These are phyloP conservation scores for Begonia masoniana DNA, from an alignment of 306 rosid species.

Conservation along the genomic window DNA sequence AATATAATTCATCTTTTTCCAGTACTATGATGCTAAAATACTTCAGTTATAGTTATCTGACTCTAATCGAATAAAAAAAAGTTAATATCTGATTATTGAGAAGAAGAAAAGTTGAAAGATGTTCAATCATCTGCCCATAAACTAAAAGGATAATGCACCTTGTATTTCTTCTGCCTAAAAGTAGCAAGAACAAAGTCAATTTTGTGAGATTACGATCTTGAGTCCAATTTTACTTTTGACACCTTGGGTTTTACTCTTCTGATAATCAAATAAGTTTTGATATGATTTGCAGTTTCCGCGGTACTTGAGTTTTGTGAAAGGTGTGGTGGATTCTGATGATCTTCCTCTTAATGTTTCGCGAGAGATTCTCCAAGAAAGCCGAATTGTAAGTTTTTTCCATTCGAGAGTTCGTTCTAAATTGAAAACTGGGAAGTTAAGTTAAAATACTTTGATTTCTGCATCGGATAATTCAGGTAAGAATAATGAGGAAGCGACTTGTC, in stretches of 20 bases:
- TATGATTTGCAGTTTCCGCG: conserved; percentile 75
- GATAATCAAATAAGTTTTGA: conserved; percentile 1
- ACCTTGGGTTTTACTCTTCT: not conserved
- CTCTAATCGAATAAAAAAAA: too few relatives aligned
- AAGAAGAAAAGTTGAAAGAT: too few relatives aligned
- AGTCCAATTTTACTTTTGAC: not conserved
- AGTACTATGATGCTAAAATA: too few relatives aligned
- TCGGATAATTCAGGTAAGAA: conserved; percentile 55
- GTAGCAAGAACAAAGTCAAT: too few relatives aligned
- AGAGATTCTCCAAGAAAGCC: conserved; percentile 98
- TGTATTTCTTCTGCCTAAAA: too few relatives aligned
- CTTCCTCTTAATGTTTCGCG: conserved; percentile 96
- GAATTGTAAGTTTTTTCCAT: conserved; percentile 54
- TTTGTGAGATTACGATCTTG: too few relatives aligned
- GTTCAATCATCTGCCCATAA: too few relatives aligned
- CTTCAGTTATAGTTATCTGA: too few relatives aligned
- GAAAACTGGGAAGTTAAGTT: too few relatives aligned
- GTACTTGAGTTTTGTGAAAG: conserved; percentile 93
- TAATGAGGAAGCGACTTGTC: conserved; percentile 97
- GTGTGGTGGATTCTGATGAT: conserved; percentile 89
- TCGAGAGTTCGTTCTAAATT: not conserved
- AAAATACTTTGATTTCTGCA: not conserved
- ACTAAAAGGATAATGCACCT: too few relatives aligned
- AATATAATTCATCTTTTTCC: too few relatives aligned
- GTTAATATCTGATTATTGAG: too few relatives aligned